Percentiles rank a stretch among this genome's conserved stretches.
Conservation (phyloP, 345 rosid genomes). For the Eutrema japonicum region DNA sequence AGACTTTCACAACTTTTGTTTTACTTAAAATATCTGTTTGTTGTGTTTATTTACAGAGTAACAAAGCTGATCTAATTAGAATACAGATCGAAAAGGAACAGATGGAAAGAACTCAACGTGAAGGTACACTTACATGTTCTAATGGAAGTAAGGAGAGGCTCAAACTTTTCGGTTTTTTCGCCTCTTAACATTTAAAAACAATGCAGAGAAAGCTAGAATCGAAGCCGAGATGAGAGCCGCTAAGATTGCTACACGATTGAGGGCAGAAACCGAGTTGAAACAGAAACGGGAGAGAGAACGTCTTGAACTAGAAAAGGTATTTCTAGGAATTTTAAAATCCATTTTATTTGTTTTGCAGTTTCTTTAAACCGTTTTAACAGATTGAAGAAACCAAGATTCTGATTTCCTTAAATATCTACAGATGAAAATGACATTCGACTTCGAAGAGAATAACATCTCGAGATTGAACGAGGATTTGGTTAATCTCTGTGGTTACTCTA, state of each 20-base stretch:
- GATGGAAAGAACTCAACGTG: conserved; percentile 68
- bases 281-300: conserved; percentile 66
- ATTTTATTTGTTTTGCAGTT: not conserved
- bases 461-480: conserved; percentile 60
- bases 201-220: conserved; percentile 71
- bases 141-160: not conserved
- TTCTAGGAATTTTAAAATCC: not conserved
- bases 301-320: conserved; percentile 62
- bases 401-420: conserved; percentile 36
- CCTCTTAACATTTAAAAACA: not conserved
- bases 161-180: not conserved
- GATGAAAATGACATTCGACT: conserved; percentile 65
- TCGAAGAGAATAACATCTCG: conserved; percentile 48
- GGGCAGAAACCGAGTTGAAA: conserved; percentile 61
- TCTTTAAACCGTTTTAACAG: not conserved
- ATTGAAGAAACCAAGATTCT: conserved; percentile 15
- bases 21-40: not conserved
- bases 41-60: conserved; percentile 50
- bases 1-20: conserved; percentile 5
- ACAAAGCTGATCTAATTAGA: conserved; percentile 62
- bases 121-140: conserved; percentile 55
- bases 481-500: conserved; percentile 51
- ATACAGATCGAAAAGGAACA: conserved; percentile 67
- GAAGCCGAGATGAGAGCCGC: conserved; percentile 79
- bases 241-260: conserved; percentile 55